Percentiles rank a stretch among this genome's conserved stretches.
These are phyloP conservation scores for Deuterostichococcus epilithicus DNA, from an alignment of 139 green algal species.

Conservation along the genomic window DNA sequence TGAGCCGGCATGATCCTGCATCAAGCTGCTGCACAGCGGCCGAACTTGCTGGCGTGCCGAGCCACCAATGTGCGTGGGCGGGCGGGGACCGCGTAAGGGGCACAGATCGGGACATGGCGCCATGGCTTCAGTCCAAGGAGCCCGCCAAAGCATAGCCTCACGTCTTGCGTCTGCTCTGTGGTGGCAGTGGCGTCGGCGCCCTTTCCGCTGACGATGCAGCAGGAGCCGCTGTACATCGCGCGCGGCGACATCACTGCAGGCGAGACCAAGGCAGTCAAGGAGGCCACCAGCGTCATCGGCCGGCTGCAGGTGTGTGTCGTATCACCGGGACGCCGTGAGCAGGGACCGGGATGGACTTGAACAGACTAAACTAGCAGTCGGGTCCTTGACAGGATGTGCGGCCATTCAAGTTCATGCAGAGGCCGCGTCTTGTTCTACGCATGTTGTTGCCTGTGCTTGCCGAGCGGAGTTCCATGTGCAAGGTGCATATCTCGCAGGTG, in stretches of 20 bases:
- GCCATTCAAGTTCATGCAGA: too few species aligned
- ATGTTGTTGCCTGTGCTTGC: background rate
- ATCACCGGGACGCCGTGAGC: too few species aligned
- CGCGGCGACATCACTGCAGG: conserved; percentile 63
- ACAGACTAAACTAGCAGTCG: too few species aligned
- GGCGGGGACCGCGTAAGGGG: too few species aligned
- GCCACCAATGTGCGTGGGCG: too few species aligned
- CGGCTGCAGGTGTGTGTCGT: conserved; percentile 19
- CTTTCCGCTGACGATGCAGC: conserved; percentile 37
- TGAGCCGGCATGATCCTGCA: background rate
- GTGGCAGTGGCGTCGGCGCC: conserved; percentile 46
- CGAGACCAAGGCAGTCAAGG: conserved; percentile 53
- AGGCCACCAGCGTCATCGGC: conserved; percentile 15
- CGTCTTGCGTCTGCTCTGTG: background rate
- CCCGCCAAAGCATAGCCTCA: too few species aligned
- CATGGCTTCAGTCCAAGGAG: too few species aligned
- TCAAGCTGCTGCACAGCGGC: background rate
- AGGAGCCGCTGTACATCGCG: conserved; percentile 51
- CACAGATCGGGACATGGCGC: too few species aligned
- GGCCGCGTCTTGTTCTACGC: too few species aligned
- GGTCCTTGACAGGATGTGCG: too few species aligned
- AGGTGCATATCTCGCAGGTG: conserved; percentile 13
- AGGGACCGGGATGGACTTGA: too few species aligned
- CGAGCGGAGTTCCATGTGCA: background rate
- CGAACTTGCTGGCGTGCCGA: too few species aligned